Base-by-base conservation (phyloP, 1,284 basidiomycete genomes). In the Ceratobasidium sp. region DNA sequence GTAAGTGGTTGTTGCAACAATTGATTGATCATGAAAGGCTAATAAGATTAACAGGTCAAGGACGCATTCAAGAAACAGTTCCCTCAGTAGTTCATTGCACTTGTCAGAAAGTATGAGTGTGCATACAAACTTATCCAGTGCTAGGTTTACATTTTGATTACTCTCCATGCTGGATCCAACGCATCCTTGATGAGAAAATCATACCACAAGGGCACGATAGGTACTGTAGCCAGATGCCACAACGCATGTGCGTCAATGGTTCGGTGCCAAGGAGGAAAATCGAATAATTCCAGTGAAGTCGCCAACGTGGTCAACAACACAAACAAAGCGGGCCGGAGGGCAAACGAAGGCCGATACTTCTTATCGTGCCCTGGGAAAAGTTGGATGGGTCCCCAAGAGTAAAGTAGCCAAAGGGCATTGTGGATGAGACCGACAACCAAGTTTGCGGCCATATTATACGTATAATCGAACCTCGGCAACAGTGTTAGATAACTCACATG, bases 361-460 rank as follows among this genome's bases (percentile, higher is more conserved):
- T 67, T 64, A n/a, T 62, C 64, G 5, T 67, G 64, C 36, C 58
- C 76, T 55, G 64, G 72, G 71, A 32, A 75, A 69, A 48, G 67
- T 75, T 60, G 69, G 74, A 73, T 26, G 77, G 76, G 60, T 77
- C 77, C 70, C 78, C 72, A 81, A 3, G 89, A 85, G 82, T 90
- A 98, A 18, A 87, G 74, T 34, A 92, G 78, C 97, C 97, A 99
- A n/a, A 98, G 79, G 4, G 88, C 39, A 77, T 96, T 96, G 81
- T 84, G 81, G 85, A 82, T 41, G 23, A 85, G 72, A 1, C 94
- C 97, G 71, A 98, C 78, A 61, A 83, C 77, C 76, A 97, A 83
- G 80, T 96, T 96, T 83, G 94, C 94, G 0, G 85, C 79, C 82
- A 98, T 94, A 84, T 99, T 98, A 83, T 98, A 99, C 6, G 90